Conservation (phyloP, 306 rosid species). For the Fragaria ananassa region DNA sequence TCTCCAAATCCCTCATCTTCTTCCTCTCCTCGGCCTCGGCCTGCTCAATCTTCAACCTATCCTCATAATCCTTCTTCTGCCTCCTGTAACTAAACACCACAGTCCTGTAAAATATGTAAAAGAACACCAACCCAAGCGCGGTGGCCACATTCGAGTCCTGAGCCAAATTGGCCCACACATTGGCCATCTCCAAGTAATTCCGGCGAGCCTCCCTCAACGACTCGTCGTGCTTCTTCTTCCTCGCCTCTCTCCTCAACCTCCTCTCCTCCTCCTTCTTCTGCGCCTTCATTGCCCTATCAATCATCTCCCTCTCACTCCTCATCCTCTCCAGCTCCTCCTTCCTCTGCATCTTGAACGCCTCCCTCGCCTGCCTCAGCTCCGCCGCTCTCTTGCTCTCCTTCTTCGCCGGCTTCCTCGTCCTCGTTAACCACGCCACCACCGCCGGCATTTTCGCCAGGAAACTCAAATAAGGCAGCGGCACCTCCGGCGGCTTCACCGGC, state of each 20-base stretch:
- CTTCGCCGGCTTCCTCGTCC: conserved; percentile 40
- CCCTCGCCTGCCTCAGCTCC: conserved; percentile 54
- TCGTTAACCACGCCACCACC: conserved; percentile 11
- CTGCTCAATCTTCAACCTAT: conserved; percentile 79
- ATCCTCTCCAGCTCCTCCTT: conserved; percentile 41
- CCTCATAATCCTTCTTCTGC: conserved; percentile 96
- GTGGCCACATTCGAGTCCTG: conserved; percentile 41
- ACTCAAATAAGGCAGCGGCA: conserved; percentile 54
- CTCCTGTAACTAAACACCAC: conserved; percentile 79
- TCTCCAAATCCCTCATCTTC: conserved; percentile 76
- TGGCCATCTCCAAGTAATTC: conserved; percentile 30
- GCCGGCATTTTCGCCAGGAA: conserved; percentile 35
- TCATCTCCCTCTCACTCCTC: conserved; percentile 53
- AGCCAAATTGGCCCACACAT: conserved; percentile 63
- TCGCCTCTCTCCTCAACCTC: conserved; percentile 39
- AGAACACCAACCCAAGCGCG: conserved; percentile 65
- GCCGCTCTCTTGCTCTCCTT: conserved; percentile 53
- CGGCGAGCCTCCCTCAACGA: conserved; percentile 46
- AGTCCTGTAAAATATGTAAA: conserved; percentile 66
- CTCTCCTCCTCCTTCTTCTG: conserved; percentile 68
- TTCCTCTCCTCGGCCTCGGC: conserved; percentile 95
- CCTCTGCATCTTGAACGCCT: conserved; percentile 57
- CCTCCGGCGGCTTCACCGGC: conserved; percentile 63
- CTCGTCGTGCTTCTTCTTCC: conserved; percentile 43
- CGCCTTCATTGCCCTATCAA: conserved; percentile 38